Percentiles rank a stretch among this genome's conserved stretches.
Conservation (phyloP, 495 filamentous ascomycete species). For the Tuber melanosporum region DNA sequence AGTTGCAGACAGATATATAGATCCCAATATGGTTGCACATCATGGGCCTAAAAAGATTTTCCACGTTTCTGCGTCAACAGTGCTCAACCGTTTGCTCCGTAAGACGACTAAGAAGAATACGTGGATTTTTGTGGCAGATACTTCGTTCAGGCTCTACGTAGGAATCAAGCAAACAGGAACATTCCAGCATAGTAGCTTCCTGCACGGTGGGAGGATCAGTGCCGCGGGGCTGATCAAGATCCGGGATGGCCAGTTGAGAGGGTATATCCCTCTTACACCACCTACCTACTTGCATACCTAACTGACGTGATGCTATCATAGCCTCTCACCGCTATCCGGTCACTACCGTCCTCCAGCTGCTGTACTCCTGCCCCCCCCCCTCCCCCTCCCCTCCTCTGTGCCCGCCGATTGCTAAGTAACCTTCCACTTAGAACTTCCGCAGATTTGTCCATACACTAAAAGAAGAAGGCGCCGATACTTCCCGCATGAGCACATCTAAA, state of each 20-base stretch:
- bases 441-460: constrained; percentile 68
- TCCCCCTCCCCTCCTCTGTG: too few relatives aligned
- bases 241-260: constrained; percentile 63
- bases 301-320: constrained; percentile 13
- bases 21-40: constrained; percentile 50
- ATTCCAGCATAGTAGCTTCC: constrained; percentile 85
- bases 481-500: constrained; percentile 65
- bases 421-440: constrained; percentile 57
- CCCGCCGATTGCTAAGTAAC: neutral
- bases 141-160: constrained; percentile 76
- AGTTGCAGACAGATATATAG: constrained; percentile 50
- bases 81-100: constrained; percentile 66
- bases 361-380: neutral
- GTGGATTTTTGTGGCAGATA: constrained; percentile 90
- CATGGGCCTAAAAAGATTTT: constrained; percentile 58
- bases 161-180: constrained; percentile 83
- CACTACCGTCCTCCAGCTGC: constrained; percentile 75
- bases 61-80: constrained; percentile 60
- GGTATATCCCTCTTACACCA: constrained; percentile 46
- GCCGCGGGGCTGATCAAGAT: constrained; percentile 83
- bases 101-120: constrained; percentile 67
- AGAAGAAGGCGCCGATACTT: constrained; percentile 71
- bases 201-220: constrained; percentile 71
- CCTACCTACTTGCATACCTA: neutral
- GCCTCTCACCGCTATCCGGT: constrained; percentile 57